Conservation (phyloP, 805 yeast species). For the Metschnikowia kofuensis region DNA sequence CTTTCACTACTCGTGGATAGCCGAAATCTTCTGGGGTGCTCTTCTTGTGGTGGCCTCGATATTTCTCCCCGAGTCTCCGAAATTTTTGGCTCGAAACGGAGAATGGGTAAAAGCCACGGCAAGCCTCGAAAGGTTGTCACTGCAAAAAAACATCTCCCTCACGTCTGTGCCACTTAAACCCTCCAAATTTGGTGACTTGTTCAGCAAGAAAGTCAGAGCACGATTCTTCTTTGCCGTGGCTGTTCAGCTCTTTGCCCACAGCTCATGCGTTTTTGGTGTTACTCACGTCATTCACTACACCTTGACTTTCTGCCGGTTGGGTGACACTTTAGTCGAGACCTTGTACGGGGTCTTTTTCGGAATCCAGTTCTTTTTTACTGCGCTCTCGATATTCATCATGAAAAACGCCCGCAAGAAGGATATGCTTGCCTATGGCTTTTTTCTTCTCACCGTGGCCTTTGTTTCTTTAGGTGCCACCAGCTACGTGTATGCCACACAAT, state of each 20-base stretch:
- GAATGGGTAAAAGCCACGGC: constrained; percentile 10
- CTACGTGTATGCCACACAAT: constrained; percentile 31
- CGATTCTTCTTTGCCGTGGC: constrained; percentile 6
- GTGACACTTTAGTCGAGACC: constrained; percentile 5
- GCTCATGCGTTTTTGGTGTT: constrained; percentile 2
- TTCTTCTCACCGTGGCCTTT: constrained; percentile 35
- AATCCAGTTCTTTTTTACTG: constrained; percentile 38
- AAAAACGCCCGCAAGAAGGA: constrained; percentile 48
- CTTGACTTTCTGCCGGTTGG: constrained; percentile 11
- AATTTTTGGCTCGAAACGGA: constrained; percentile 8
- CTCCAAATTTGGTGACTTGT: constrained; percentile 1
- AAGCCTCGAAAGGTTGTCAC: constrained; percentile 6
- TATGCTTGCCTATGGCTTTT: constrained; percentile 42
- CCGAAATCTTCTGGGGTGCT: constrained; percentile 10
- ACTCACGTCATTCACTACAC: constrained; percentile 10
- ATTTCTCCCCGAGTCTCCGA: constrained; percentile 15
- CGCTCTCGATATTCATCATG: constrained; percentile 42
- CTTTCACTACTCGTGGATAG: constrained; percentile 13
- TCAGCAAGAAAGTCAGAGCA: not conserved
- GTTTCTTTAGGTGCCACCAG: constrained; percentile 33
- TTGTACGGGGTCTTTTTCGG: constrained; percentile 26
- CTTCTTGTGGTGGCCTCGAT: constrained; percentile 5
- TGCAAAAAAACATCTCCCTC: constrained; percentile 2
- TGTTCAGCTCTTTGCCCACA: constrained; percentile 8
- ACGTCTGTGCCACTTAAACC: constrained; percentile 4